These are phyloP conservation scores for Amauroascus verrucosus DNA, from an alignment of 2,329 filamentous ascomycete species.

Conservation along the genomic window DNA sequence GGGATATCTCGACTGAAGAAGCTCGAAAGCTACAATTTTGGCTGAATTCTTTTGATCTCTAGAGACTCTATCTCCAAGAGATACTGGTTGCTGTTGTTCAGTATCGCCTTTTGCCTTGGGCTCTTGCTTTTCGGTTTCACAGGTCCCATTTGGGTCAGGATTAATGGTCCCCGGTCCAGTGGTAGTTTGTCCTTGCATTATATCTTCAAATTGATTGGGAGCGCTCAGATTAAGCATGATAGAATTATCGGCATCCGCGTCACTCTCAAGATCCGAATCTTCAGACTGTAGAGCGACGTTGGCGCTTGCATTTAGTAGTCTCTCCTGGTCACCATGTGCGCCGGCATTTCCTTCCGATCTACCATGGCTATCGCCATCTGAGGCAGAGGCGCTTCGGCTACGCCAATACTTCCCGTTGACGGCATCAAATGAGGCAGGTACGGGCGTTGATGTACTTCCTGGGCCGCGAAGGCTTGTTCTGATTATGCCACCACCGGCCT, in stretches of 20 bases:
- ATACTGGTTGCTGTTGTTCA: background rate
- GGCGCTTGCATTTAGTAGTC: background rate
- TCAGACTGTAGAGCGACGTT: slow-evolving; percentile 23
- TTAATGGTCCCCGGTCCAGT: background rate
- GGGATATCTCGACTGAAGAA: slow-evolving; percentile 28
- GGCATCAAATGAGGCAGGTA: slow-evolving; percentile 20
- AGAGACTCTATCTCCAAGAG: background rate
- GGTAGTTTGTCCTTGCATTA: background rate
- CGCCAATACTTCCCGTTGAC: slow-evolving; percentile 33
- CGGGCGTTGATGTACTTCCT: slow-evolving; percentile 13
- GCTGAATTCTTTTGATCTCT: slow-evolving; percentile 13
- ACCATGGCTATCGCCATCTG: background rate
- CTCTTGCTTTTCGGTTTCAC: background rate
- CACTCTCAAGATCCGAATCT: slow-evolving; percentile 21
- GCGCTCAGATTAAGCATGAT: slow-evolving; percentile 34
- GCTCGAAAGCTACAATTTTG: slow-evolving; percentile 29
- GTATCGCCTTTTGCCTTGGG: background rate
- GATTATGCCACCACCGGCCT: slow-evolving; percentile 33
- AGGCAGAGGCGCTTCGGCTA: slow-evolving; percentile 29
- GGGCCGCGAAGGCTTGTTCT: slow-evolving; percentile 33
- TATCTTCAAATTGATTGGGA: background rate
- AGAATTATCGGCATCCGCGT: slow-evolving; percentile 32
- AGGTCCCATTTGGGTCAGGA: background rate
- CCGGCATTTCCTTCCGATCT: background rate
- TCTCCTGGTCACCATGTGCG: background rate